Conservation (phyloP, 805 yeast genomes). For the Lipomyces anomalus region DNA sequence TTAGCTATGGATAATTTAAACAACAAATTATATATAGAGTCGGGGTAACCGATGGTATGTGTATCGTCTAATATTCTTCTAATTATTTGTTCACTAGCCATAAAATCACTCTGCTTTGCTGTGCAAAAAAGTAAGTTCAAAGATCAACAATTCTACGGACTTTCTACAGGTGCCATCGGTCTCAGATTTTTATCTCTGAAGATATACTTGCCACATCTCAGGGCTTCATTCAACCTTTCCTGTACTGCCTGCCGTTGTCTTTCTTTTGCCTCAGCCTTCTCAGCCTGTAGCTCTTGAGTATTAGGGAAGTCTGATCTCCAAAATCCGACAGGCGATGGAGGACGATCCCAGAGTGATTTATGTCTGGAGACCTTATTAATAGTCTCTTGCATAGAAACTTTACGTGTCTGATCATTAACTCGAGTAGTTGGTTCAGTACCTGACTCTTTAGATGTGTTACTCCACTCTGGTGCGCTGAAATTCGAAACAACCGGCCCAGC, state of each 20-base stretch:
- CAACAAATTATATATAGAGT: no score
- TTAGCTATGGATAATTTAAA: no score
- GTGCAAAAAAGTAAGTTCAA: no score
- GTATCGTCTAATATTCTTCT: no score
- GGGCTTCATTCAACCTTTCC: constrained; percentile 42
- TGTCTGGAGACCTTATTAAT: constrained; percentile 26
- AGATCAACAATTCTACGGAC: background rate
- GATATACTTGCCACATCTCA: constrained; percentile 39
- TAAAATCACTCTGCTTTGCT: no score
- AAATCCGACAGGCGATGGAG: constrained; percentile 53
- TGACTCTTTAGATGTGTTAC: no score
- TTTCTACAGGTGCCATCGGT: constrained; percentile 1
- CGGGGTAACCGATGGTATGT: no score
- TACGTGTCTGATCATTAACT: no score
- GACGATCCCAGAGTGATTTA: constrained; percentile 33
- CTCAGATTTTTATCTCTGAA: constrained; percentile 36
- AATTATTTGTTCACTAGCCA: no score
- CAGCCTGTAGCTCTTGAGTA: constrained; percentile 46
- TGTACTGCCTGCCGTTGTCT: constrained; percentile 39
- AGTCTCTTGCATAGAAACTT: constrained; percentile 3
- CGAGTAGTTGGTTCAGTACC: no score
- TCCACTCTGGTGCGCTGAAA: no score
- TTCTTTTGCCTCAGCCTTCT: constrained; percentile 34
- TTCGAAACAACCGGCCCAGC: no score
- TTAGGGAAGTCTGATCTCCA: constrained; percentile 55